Percentiles rank a stretch among this genome's conserved stretches.
These are phyloP conservation scores for Thuja plicata DNA, from an alignment of 83 land plant genomes.

Conservation along the genomic window DNA sequence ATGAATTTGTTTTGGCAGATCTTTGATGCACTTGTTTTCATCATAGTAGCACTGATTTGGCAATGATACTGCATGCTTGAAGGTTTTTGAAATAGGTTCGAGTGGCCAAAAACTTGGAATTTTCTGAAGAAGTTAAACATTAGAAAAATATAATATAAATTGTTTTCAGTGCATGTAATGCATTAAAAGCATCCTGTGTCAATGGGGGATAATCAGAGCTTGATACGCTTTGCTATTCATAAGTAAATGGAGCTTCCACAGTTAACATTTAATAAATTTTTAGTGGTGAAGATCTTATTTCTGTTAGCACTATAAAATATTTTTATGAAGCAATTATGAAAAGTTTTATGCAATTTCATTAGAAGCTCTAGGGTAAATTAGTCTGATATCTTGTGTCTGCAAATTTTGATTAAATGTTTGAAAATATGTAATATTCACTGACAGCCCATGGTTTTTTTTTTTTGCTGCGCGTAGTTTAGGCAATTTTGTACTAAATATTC, in stretches of 20 bases:
- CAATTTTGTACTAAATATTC: background rate
- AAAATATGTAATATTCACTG: background rate
- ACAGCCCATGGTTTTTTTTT: background rate
- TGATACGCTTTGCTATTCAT: background rate
- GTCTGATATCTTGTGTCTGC: background rate
- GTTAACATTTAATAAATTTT: background rate
- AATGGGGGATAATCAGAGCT: background rate
- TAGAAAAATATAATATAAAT: too few relatives aligned
- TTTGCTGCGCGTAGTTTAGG: background rate
- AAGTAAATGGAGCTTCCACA: background rate
- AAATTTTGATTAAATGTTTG: background rate
- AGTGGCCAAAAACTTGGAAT: background rate
- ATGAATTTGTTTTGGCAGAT: background rate
- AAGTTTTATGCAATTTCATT: background rate
- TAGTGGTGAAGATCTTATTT: background rate
- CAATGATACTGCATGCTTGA: background rate
- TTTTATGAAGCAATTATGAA: background rate
- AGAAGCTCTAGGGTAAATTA: background rate
- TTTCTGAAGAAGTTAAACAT: background rate
- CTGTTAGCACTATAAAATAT: background rate
- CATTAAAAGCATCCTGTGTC: background rate
- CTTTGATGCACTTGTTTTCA: background rate
- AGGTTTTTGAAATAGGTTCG: too few relatives aligned
- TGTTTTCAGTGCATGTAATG: background rate
- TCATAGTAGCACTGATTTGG: background rate